Evolutionary conservation across 352 stramenopile species (phyloP), one percentile per base, ranked within the genome.

Genomic region (Globisporangium emineosum): DNA sequence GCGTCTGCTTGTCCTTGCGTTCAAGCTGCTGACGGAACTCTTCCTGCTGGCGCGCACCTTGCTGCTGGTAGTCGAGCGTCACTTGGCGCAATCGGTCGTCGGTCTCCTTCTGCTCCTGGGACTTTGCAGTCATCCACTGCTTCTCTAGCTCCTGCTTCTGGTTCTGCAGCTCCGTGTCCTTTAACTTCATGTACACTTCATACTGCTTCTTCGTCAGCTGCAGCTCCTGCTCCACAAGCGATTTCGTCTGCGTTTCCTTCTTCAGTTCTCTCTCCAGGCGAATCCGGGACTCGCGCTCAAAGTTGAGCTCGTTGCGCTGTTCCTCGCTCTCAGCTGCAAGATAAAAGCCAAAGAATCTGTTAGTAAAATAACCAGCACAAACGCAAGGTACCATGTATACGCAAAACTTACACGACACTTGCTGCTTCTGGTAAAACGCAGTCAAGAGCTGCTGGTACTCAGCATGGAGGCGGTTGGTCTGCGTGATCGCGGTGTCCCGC

Each of bases 401-500:
- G n/a, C 30, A 56, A 50, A n/a, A 76, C 71, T 47, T 83, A 67
- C 66, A 74, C 1, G 75, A 67, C 7, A 77, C 65, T 64, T 91
- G 80, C 64, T 89, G 75, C 58, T 89, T 88, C 69, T 91, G 81
- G 67, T 91, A 90, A 45, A 83, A 91, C 13, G 85, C 85, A 1
- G 71, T 80, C 25, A 89, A 67, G 5, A 93, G 67, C 57, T 90
- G 77, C 66, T 93, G 85, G 43, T 91, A 91, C 56, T 93, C 85
- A 1, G 69, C 71, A 52, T 93, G 82, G 37, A 93, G 71, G 29
- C 81, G 79, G 60, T 83, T 93, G 13, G 78, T 83, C 52, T 93
- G 82, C 42, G 79, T 89, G 50, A 90, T 76, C 12, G 85, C 85
- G 37, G 80, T 77, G 43, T 93, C 81, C 8, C 79, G 70, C 15